Conservation (phyloP, 1,284 basidiomycete species). For the Austroboletus novae-zelandiae region DNA sequence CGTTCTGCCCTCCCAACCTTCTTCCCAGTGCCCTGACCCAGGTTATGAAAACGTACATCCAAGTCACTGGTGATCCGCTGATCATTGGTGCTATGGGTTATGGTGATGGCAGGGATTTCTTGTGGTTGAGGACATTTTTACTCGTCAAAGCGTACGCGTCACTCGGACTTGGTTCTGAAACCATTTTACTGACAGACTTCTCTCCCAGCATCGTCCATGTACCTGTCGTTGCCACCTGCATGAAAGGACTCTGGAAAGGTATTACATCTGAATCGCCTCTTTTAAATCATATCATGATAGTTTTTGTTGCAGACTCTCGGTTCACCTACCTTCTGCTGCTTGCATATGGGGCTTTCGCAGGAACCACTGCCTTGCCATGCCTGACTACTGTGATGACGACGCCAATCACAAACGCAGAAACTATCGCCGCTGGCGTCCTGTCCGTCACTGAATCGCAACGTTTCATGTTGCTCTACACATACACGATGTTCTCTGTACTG, state of each 20-base stretch:
- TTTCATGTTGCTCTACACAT: conserved; percentile 62
- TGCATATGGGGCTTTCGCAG: conserved; percentile 74
- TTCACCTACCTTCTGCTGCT: conserved; percentile 57
- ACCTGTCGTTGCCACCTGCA: conserved; percentile 71
- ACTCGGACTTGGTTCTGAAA: conserved; percentile 5
- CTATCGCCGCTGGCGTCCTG: conserved; percentile 33
- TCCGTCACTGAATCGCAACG: conserved; percentile 46
- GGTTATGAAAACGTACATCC: conserved; percentile 47
- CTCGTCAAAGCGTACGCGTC: conserved; percentile 52
- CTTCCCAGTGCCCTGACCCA: conserved; percentile 46
- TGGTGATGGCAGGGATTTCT: conserved; percentile 36
- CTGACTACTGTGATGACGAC: conserved; percentile 55
- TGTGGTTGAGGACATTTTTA: conserved; percentile 69
- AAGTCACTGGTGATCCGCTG: conserved; percentile 60
- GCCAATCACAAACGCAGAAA: conserved; percentile 35
- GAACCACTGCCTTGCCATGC: conserved; percentile 76
- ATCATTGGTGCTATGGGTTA: conserved; percentile 52
- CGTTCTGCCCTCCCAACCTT: conserved; percentile 53
- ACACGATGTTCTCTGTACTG: conserved; percentile 74
- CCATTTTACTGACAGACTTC: conserved; percentile 15
- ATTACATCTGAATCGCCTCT: background rate
- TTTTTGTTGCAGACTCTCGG: conserved; percentile 38
- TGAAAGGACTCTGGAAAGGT: conserved; percentile 67
- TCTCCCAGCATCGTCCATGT: conserved; percentile 65
- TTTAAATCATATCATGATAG: background rate